Conservation (phyloP, 106 monocot species). For the Allium sativum region DNA sequence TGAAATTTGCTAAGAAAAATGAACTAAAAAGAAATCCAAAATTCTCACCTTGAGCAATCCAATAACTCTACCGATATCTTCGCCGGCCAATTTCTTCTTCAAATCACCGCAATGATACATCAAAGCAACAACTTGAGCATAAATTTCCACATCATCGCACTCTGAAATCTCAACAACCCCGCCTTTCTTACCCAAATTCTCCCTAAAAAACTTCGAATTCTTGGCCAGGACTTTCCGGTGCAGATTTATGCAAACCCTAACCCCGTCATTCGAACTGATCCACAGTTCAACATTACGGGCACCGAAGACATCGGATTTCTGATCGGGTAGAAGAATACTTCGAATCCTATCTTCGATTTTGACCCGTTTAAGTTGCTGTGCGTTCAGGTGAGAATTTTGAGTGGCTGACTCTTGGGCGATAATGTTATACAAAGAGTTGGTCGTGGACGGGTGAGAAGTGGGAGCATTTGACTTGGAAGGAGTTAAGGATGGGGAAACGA, state of each 20-base stretch:
- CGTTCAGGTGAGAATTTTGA: neutral
- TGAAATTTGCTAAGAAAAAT: no score
- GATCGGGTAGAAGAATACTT: conserved; percentile 4
- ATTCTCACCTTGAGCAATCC: conserved; percentile 48
- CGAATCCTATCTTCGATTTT: neutral
- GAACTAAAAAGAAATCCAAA: neutral
- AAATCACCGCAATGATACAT: conserved; percentile 48
- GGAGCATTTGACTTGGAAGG: neutral
- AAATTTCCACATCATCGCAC: conserved; percentile 52
- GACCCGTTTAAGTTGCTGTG: no score
- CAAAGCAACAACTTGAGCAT: conserved; percentile 47
- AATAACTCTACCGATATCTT: conserved; percentile 25
- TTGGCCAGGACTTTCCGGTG: conserved; percentile 20
- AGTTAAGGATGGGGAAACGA: conserved; percentile 9
- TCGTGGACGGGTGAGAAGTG: neutral
- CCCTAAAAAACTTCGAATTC: conserved; percentile 26
- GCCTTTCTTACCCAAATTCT: conserved; percentile 18
- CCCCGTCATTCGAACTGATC: conserved; percentile 24
- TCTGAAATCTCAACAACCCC: conserved; percentile 41
- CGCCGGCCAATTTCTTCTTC: conserved; percentile 16
- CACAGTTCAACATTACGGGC: conserved; percentile 23
- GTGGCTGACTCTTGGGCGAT: neutral
- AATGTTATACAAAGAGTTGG: conserved; percentile 8
- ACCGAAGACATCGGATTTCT: conserved; percentile 22
- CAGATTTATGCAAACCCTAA: conserved; percentile 22